Evolutionary conservation across 805 yeast species (phyloP).

Genomic region (Clavispora santaluciae): DNA sequence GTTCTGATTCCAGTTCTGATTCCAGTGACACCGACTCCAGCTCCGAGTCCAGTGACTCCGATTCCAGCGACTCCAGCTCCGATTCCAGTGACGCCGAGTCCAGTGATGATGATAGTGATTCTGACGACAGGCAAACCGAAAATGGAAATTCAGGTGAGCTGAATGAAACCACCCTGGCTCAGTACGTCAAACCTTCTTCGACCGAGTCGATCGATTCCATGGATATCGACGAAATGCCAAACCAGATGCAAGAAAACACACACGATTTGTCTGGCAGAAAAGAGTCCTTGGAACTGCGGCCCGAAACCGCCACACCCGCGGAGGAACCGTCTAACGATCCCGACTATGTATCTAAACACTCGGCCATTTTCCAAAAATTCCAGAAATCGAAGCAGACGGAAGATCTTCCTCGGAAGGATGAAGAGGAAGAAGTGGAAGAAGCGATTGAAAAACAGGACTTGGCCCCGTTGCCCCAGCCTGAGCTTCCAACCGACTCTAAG

Average conservation of each 20-base stretch:
- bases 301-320: constrained; percentile 14
- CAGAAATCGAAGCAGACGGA: constrained; percentile 18
- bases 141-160: no score
- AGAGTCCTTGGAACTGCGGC: background rate
- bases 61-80: background rate
- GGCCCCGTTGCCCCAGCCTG: constrained; percentile 84
- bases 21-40: background rate
- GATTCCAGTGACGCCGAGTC: background rate
- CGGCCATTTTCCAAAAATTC: constrained; percentile 51
- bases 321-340: constrained; percentile 10
- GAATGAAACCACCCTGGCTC: no score
- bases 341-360: constrained; percentile 37
- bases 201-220: constrained; percentile 6
- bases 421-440: constrained; percentile 17
- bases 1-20: constrained; percentile 13
- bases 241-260: background rate
- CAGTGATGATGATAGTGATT: constrained; percentile 10
- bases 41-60: constrained; percentile 4
- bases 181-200: constrained; percentile 1
- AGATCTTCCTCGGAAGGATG: constrained; percentile 13
- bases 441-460: constrained; percentile 29
- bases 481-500: constrained; percentile 48
- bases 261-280: no score
- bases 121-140: constrained; percentile 5
- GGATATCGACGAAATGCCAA: constrained; percentile 10